phyloP scores from a whole-genome alignment of 805 yeast genomes.

The Peterozyma toletana region DNA sequence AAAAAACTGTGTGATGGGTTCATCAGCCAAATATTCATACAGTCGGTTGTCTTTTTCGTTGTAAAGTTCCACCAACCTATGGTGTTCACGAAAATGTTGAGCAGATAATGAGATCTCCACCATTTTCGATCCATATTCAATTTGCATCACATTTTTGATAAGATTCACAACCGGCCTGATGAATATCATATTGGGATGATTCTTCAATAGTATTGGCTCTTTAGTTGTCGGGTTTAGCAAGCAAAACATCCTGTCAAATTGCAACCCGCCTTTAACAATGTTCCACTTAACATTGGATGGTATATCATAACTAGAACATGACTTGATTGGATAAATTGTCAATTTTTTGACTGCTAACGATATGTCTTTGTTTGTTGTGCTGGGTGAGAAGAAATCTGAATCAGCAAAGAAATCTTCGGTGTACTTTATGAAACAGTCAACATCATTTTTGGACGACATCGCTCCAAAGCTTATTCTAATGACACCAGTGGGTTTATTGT shows the following conservation, averaged over 20 bases:
- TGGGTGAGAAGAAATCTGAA: neutral
- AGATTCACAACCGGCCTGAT: conserved; percentile 22
- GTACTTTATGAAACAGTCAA: conserved; percentile 20
- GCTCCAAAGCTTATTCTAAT: conserved; percentile 35
- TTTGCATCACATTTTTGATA: conserved; percentile 7
- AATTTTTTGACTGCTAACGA: conserved; percentile 14
- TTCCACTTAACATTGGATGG: conserved; percentile 19
- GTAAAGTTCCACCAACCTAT: conserved; percentile 1
- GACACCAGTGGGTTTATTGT: conserved; percentile 32
- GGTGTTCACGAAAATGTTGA: neutral
- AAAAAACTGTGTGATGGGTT: conserved; percentile 20
- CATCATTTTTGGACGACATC: conserved; percentile 23
- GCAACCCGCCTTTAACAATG: conserved; percentile 23
- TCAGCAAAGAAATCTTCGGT: conserved; percentile 19
- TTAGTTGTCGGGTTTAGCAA: conserved; percentile 20
- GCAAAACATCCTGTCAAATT: conserved; percentile 32
- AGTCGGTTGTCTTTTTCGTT: neutral
- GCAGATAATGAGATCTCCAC: conserved; percentile 2
- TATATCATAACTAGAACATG: conserved; percentile 28
- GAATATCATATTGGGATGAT: conserved; percentile 24
- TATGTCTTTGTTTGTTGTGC: neutral
- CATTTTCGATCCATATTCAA: conserved; percentile 1
- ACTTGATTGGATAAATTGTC: conserved; percentile 33
- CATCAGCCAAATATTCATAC: conserved; percentile 12
- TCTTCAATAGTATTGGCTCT: conserved; percentile 25